Evolutionary conservation across 805 yeast genomes (phyloP).

Genomic region (Clavispora phyllophila): DNA sequence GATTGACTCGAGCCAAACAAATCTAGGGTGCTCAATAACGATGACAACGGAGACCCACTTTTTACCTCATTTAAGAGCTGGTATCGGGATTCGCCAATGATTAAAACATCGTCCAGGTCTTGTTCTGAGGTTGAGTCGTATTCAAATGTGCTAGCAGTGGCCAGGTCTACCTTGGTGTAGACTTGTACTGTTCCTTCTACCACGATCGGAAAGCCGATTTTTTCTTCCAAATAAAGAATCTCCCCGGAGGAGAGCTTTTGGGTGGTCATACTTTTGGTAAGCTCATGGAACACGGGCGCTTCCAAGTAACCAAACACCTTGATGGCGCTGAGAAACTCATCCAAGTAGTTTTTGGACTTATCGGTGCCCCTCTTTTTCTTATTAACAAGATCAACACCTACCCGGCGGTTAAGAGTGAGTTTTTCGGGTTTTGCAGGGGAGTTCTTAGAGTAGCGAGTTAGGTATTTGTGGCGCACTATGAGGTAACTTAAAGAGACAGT

Average conservation of each 20-base stretch:
- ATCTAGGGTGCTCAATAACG: conserved; percentile 73
- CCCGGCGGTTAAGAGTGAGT: conserved; percentile 9
- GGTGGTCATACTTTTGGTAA: conserved; percentile 88
- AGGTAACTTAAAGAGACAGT: conserved; percentile 36
- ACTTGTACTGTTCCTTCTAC: conserved; percentile 89
- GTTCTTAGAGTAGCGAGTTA: conserved; percentile 53
- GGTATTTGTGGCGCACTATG: conserved; percentile 55
- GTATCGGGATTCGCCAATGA: conserved; percentile 55
- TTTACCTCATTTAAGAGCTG: conserved; percentile 77
- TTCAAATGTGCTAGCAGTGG: conserved; percentile 9
- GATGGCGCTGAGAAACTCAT: conserved; percentile 85
- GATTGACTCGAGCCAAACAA: conserved; percentile 42
- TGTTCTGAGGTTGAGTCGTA: conserved; percentile 23
- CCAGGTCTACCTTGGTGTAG: conserved; percentile 46
- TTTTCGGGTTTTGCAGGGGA: conserved; percentile 31
- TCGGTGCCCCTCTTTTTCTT: conserved; percentile 19
- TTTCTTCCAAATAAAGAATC: conserved; percentile 64
- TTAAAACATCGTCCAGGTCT: conserved; percentile 37
- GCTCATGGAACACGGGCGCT: conserved; percentile 83
- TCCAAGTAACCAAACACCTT: conserved; percentile 93
- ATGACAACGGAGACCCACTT: conserved; percentile 79
- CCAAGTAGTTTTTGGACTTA: conserved; percentile 62
- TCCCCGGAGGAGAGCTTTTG: conserved; percentile 77
- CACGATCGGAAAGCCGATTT: conserved; percentile 83
- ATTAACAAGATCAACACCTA: conserved; percentile 41